A percentile compares a stretch with the other conserved stretches of the same genome.
phyloP scores from a whole-genome alignment of 75 land plant genomes.

The Pseudotsuga menziesii region DNA sequence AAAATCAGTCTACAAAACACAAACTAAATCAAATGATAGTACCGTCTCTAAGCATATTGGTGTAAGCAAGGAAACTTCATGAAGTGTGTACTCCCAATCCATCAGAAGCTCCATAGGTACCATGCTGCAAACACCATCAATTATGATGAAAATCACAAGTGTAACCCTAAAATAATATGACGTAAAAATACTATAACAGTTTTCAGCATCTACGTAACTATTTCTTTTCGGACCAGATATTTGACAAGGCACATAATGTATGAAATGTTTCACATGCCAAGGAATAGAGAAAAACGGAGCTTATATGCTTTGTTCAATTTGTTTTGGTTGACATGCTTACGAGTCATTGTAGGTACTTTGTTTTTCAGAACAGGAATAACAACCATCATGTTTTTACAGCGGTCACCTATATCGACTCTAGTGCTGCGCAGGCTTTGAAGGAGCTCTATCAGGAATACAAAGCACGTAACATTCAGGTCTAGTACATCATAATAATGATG shows the following conservation, averaged over 20 bases:
- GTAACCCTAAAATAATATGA: too few relatives aligned
- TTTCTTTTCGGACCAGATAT: background rate
- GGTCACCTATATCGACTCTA: slow-evolving; percentile 91
- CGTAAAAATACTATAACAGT: too few relatives aligned
- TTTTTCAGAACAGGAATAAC: slow-evolving; percentile 6
- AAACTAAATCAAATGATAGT: too few relatives aligned
- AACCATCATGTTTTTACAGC: slow-evolving; percentile 42
- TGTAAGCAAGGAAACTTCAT: too few relatives aligned
- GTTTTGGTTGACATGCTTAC: background rate
- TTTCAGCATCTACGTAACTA: too few relatives aligned
- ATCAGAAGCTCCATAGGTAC: too few relatives aligned
- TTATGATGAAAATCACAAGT: too few relatives aligned
- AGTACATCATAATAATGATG: background rate
- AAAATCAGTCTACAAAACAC: too few relatives aligned
- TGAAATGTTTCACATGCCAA: background rate
- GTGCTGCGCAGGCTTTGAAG: slow-evolving; percentile 87
- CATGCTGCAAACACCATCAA: too few relatives aligned
- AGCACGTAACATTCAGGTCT: slow-evolving; percentile 82
- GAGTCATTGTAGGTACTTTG: background rate
- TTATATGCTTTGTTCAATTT: background rate
- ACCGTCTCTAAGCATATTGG: too few relatives aligned
- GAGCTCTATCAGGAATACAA: slow-evolving; percentile 87
- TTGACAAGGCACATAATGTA: background rate
- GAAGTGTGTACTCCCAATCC: too few relatives aligned
- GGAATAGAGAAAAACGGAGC: background rate